Conservation (phyloP, 345 rosid species). For the Clausena lansium region DNA sequence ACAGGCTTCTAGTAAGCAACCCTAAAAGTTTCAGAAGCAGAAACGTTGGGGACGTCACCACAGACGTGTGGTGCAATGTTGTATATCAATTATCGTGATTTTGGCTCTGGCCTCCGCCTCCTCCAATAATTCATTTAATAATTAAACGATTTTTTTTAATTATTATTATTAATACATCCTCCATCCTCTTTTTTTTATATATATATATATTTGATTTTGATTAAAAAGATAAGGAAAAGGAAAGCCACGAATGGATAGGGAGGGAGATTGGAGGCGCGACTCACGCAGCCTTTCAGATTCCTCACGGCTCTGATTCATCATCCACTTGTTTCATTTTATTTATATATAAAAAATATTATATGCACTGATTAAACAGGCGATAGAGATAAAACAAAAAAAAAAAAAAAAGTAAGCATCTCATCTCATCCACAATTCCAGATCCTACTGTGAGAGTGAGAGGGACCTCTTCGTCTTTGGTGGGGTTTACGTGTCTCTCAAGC, state of each 20-base stretch:
- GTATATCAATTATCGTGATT: too few species aligned
- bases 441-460: slow-evolving; percentile 6
- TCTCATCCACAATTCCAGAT: neutral
- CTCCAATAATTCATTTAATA: neutral
- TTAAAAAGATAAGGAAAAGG: slow-evolving; percentile 16
- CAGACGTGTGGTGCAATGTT: too few species aligned
- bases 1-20: neutral
- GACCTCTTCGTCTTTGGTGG: slow-evolving; percentile 21
- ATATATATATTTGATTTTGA: too few species aligned
- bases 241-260: neutral
- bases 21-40: neutral
- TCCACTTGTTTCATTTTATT: slow-evolving; percentile 24
- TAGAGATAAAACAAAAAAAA: neutral
- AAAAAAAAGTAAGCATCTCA: neutral
- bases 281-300: slow-evolving; percentile 41
- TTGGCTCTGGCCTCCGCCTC: neutral
- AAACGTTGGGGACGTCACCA: neutral
- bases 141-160: too few species aligned
- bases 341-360: too few species aligned
- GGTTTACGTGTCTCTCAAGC: slow-evolving; percentile 22
- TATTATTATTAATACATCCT: too few species aligned
- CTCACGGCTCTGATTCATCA: slow-evolving; percentile 33
- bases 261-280: neutral
- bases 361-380: too few species aligned
- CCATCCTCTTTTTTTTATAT: too few species aligned